Conservation (phyloP, 257 asterid genomes). For the Nicotiana tabacum region DNA sequence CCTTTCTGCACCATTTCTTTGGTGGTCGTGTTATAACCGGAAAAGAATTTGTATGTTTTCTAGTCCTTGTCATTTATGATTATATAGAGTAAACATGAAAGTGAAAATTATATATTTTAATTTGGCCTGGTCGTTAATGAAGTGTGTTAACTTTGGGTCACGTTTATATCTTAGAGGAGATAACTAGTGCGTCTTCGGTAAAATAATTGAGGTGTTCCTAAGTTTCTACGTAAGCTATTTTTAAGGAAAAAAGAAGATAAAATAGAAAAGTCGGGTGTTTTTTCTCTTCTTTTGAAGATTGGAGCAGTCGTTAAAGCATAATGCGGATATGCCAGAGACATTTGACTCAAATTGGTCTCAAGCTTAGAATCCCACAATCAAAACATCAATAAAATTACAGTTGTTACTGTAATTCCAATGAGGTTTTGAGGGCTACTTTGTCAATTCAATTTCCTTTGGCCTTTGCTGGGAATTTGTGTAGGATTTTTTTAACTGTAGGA, state of each 20-base stretch:
- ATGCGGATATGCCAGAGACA: slow-evolving; percentile 22
- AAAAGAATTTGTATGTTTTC: not conserved
- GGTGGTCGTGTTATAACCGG: not conserved
- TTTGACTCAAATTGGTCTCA: slow-evolving; percentile 21
- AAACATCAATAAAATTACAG: not conserved
- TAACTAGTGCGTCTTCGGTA: too few species aligned
- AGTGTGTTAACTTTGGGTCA: too few species aligned
- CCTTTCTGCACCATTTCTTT: not conserved
- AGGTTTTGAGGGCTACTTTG: not conserved
- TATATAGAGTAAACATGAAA: not conserved
- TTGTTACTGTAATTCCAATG: not conserved
- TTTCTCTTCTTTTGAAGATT: slow-evolving; percentile 19
- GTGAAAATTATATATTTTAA: too few species aligned
- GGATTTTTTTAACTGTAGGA: slow-evolving; percentile 6
- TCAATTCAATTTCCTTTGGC: not conserved
- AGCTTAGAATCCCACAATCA: slow-evolving; percentile 8
- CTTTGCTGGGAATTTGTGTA: not conserved
- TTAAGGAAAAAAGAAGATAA: too few species aligned
- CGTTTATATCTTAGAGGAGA: too few species aligned
- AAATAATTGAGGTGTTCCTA: too few species aligned
- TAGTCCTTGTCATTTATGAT: not conserved
- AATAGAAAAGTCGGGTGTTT: not conserved
- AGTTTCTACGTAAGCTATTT: too few species aligned
- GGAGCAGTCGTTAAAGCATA: slow-evolving; percentile 15
- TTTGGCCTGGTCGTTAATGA: too few species aligned